These are phyloP conservation scores for Cucurbita moschata DNA, from an alignment of 306 rosid genomes.

Conservation along the genomic window DNA sequence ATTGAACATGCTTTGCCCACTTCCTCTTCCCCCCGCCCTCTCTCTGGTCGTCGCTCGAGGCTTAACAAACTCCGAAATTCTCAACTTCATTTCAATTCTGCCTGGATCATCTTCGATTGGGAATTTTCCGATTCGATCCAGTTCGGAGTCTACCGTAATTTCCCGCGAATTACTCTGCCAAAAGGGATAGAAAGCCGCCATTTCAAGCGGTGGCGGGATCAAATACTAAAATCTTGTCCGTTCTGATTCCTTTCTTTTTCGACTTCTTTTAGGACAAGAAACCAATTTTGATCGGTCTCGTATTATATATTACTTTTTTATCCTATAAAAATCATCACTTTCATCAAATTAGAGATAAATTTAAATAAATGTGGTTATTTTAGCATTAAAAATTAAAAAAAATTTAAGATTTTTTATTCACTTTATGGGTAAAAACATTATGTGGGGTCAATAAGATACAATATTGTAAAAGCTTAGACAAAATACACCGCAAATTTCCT, in stretches of 20 bases:
- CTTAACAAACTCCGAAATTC: not conserved
- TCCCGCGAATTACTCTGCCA: not conserved
- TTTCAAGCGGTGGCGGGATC: not conserved
- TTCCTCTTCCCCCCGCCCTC: not conserved
- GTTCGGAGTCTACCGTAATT: not conserved
- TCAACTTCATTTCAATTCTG: not conserved
- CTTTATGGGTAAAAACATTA: too few relatives aligned
- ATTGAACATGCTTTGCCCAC: not conserved
- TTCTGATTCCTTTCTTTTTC: too few relatives aligned
- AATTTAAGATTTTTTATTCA: too few relatives aligned
- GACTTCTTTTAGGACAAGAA: too few relatives aligned
- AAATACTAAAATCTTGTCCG: not conserved
- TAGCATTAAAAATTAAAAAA: too few relatives aligned
- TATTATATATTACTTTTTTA: too few relatives aligned
- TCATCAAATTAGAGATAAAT: too few relatives aligned
- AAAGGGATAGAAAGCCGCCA: not conserved
- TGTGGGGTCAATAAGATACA: too few relatives aligned
- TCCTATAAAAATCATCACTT: too few relatives aligned
- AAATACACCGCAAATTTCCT: not conserved
- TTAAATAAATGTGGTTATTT: too few relatives aligned
- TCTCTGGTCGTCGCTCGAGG: not conserved
- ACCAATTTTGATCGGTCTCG: too few relatives aligned
- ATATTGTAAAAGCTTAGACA: too few relatives aligned
- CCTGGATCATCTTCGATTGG: not conserved
- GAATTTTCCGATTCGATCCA: not conserved